A percentile compares a stretch with the other conserved stretches of the same genome.
These are phyloP conservation scores for Craterostigma plantagineum DNA, from an alignment of 257 asterid species.

Conservation along the genomic window DNA sequence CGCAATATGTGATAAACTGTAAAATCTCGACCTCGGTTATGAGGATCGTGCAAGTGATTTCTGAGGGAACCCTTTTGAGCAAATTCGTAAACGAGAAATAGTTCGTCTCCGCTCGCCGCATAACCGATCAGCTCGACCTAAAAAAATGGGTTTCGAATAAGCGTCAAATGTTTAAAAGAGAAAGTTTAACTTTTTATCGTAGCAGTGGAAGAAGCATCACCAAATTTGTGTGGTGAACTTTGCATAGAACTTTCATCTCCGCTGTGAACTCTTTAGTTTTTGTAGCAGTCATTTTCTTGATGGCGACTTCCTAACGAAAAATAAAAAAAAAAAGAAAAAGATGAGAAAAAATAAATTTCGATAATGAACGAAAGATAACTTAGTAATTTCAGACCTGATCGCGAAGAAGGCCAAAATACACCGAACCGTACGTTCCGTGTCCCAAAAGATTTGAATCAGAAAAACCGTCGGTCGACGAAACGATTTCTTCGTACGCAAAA, in stretches of 20 bases:
- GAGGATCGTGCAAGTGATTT: conserved; percentile 86
- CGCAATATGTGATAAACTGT: no score
- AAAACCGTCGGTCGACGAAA: conserved; percentile 61
- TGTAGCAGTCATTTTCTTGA: conserved; percentile 75
- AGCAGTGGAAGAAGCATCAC: conserved; percentile 25
- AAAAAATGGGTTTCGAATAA: conserved; percentile 14
- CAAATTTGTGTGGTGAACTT: conserved; percentile 93
- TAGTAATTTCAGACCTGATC: conserved; percentile 41
- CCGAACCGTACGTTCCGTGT: conserved; percentile 86
- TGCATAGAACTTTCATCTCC: conserved; percentile 93
- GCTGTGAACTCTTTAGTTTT: conserved; percentile 80
- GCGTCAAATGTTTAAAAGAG: not conserved
- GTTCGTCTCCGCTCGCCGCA: conserved; percentile 67
- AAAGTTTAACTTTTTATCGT: not conserved
- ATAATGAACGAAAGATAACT: not conserved
- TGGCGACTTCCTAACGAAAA: conserved; percentile 86
- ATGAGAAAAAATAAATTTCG: conserved; percentile 7
- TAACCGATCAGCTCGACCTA: conserved; percentile 95
- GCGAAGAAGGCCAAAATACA: conserved; percentile 70
- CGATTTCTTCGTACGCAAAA: conserved; percentile 51
- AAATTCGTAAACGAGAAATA: conserved; percentile 74
- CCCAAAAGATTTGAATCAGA: conserved; percentile 86
- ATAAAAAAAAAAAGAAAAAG: conserved; percentile 3
- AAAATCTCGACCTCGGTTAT: conserved; percentile 38
- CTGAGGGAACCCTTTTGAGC: conserved; percentile 86